phyloP scores from a whole-genome alignment of 2,329 filamentous ascomycete species.

The Ambrosiella beaveri region DNA sequence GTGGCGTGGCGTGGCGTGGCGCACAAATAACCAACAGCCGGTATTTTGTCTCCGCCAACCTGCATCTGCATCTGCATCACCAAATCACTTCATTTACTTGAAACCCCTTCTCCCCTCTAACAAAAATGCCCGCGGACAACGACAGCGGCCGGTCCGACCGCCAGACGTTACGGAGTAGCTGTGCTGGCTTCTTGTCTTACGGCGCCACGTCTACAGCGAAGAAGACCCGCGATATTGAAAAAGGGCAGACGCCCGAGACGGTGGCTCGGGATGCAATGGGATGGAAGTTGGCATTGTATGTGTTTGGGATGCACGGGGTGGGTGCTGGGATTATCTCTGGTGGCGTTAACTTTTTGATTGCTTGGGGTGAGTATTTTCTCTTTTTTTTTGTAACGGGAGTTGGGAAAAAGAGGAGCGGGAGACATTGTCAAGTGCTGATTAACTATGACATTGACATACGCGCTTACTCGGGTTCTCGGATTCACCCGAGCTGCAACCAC shows the following conservation, averaged over 20 bases:
- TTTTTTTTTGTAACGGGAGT: slow-evolving; percentile 2
- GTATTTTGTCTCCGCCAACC: too few relatives aligned
- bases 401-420: background rate
- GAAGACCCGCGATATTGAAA: background rate
- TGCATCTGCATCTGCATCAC: background rate
- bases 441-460: background rate
- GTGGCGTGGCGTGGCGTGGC: too few relatives aligned
- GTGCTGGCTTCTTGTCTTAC: background rate
- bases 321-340: slow-evolving; percentile 30
- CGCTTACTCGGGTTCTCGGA: background rate
- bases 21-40: too few relatives aligned
- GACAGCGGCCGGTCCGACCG: background rate
- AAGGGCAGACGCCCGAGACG: background rate
- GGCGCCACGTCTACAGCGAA: background rate
- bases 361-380: slow-evolving; percentile 25
- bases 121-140: background rate
- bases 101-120: background rate
- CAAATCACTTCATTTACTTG: background rate
- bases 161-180: background rate
- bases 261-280: background rate
- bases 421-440: background rate
- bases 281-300: slow-evolving; percentile 21
- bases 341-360: slow-evolving; percentile 34
- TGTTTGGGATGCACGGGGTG: slow-evolving; percentile 30
- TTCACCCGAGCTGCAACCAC: background rate